Evolutionary conservation across 2,329 filamentous ascomycete species (phyloP).

Genomic region (Trichoderma aggressivum): DNA sequence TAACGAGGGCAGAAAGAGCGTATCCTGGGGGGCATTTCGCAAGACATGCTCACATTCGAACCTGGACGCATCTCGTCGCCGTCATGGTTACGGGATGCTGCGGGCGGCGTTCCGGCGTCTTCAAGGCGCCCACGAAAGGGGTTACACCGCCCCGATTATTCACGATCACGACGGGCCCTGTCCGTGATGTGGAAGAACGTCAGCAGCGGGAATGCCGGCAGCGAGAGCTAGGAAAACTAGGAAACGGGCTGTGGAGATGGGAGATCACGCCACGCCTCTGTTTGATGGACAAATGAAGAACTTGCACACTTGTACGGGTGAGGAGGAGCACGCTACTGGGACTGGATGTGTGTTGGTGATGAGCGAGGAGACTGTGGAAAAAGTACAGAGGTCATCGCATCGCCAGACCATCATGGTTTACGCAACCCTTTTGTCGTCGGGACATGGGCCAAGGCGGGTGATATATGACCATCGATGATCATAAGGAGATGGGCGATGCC

Average conservation of each 20-base stretch:
- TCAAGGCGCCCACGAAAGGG: constrained; percentile 3
- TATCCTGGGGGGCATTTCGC: not conserved
- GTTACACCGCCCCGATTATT: constrained; percentile 17
- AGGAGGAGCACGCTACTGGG: not conserved
- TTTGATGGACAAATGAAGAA: not conserved
- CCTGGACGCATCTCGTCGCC: not conserved
- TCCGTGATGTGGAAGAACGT: not conserved
- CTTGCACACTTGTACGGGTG: not conserved
- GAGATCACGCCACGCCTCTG: constrained; percentile 17
- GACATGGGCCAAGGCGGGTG: not conserved
- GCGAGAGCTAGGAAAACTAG: not conserved
- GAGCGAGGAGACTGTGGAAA: not conserved
- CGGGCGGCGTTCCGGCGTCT: not conserved
- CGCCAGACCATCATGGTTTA: not conserved
- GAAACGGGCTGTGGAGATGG: constrained; percentile 10
- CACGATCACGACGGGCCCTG: not conserved
- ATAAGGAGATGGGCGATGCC: not conserved
- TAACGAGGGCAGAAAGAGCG: not conserved
- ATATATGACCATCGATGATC: constrained; percentile 5
- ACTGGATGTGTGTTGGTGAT: not conserved
- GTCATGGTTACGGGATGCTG: not conserved
- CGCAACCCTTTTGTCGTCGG: not conserved
- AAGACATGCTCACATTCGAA: not conserved
- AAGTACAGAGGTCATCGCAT: not conserved
- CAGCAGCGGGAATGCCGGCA: constrained; percentile 14